phyloP scores from a whole-genome alignment of 2,329 filamentous ascomycete genomes.

The Parasarocladium wereldwijsianum region DNA sequence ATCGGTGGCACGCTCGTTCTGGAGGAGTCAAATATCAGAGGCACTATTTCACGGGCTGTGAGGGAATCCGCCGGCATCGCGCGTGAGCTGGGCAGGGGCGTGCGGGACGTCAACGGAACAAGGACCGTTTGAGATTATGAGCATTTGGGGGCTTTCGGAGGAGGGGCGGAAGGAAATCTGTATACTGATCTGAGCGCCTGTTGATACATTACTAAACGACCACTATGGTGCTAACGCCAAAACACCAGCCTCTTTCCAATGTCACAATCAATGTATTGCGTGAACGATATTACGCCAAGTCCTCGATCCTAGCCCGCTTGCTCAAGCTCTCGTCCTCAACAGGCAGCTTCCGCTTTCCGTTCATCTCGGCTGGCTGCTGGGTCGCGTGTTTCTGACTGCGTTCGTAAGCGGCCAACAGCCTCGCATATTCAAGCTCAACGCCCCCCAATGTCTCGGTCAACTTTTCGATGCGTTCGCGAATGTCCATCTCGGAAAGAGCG shows the following conservation, averaged over 20 bases:
- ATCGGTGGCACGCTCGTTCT: constrained; percentile 60
- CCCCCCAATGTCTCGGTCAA: constrained; percentile 53
- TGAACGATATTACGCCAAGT: constrained; percentile 10
- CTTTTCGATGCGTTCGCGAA: constrained; percentile 53
- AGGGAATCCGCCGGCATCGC: constrained; percentile 58
- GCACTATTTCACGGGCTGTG: constrained; percentile 51
- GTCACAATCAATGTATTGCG: neutral
- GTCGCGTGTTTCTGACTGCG: constrained; percentile 16
- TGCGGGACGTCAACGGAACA: constrained; percentile 22
- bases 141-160: no score
- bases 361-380: constrained; percentile 7
- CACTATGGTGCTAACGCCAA: neutral
- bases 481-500: constrained; percentile 53
- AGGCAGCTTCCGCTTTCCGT: constrained; percentile 32
- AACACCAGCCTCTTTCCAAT: neutral
- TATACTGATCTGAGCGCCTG: neutral
- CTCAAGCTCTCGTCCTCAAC: constrained; percentile 14
- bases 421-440: constrained; percentile 60
- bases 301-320: constrained; percentile 32
- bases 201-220: neutral
- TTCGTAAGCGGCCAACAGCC: constrained; percentile 38
- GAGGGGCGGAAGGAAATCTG: neutral
- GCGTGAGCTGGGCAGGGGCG: constrained; percentile 37
- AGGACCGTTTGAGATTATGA: no score
- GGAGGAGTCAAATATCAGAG: constrained; percentile 58